These are phyloP conservation scores for Fusarium illudens DNA, from an alignment of 2,329 filamentous ascomycete species.

Conservation along the genomic window DNA sequence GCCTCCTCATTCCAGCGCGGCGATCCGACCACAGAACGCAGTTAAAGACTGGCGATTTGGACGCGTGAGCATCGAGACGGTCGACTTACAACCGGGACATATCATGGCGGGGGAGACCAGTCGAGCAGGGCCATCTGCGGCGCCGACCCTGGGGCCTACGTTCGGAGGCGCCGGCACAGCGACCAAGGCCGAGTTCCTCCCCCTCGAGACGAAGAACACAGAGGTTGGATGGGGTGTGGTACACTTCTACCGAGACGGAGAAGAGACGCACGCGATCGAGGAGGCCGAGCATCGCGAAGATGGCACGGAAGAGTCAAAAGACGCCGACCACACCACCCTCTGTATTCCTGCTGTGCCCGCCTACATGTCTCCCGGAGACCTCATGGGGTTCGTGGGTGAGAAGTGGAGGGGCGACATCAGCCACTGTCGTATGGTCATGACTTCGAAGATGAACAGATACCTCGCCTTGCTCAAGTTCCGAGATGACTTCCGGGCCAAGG, in stretches of 20 bases:
- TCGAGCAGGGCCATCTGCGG: slow-evolving; percentile 59
- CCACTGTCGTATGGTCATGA: slow-evolving; percentile 95
- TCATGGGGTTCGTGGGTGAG: slow-evolving; percentile 90
- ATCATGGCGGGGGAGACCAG: slow-evolving; percentile 49
- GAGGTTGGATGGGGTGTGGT: slow-evolving; percentile 92
- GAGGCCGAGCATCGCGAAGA: slow-evolving; percentile 40
- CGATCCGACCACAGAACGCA: slow-evolving; percentile 59
- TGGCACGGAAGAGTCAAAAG: slow-evolving; percentile 37
- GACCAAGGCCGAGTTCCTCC: slow-evolving; percentile 82
- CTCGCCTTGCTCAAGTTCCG: slow-evolving; percentile 96
- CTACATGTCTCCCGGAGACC: slow-evolving; percentile 90
- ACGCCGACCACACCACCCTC: slow-evolving; percentile 82
- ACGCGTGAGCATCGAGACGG: slow-evolving; percentile 78
- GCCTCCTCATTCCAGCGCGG: slow-evolving; percentile 53
- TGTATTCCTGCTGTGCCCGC: slow-evolving; percentile 95
- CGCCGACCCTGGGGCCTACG: slow-evolving; percentile 62
- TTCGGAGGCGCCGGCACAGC: slow-evolving; percentile 71
- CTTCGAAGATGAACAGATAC: slow-evolving; percentile 87
- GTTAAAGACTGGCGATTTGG: slow-evolving; percentile 82
- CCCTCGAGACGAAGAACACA: slow-evolving; percentile 74
- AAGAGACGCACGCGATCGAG: slow-evolving; percentile 71
- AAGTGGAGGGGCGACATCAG: slow-evolving; percentile 85
- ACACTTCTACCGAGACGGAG: slow-evolving; percentile 87
- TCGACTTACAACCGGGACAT: slow-evolving; percentile 66
- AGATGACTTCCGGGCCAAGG: slow-evolving; percentile 74